Evolutionary conservation across 1,284 basidiomycete genomes (phyloP), one percentile per base, ranked within the genome.

Genomic region (Flammula alnicola): DNA sequence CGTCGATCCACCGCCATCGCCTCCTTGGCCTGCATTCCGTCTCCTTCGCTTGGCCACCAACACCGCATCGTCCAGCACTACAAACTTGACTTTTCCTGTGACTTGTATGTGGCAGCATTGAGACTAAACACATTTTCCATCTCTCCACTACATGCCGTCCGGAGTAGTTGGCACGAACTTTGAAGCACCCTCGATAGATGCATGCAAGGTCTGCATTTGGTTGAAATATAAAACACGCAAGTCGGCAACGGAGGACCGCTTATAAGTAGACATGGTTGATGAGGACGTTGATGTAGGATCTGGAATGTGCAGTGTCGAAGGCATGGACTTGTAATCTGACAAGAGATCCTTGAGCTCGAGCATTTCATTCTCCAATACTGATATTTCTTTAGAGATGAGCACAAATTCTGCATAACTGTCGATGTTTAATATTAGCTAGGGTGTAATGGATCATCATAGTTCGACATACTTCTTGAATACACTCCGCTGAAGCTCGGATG

Each of bases 341-440:
- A 99, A 77, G 3, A 91, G 82, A 52, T 96, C 93, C 66, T 98
- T 98, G 66, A 99, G 84, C 65, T 98, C 95, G 29, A 98, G 81
- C 91, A 98, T 93, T 67, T 98, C 95, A 65, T 96, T 98, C 74
- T 99, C 96, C 9, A 99, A 80, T 0, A 91, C 90, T 5, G 92
- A 90, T 38, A 99, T 96, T 71, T 99, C 97, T 64, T 98, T 99
- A 6, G 95, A 97, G 37, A 99, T 93, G 37, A 89, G 80, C 39
- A 99, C 93, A 64, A 99, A 98, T 64, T 98, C 94, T 31, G 93
- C 88, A 64, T 98, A 99, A 70, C 93, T 95, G 60, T 22, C 50
- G 33, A 27, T 23, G 52, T 44, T 39, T 14, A 30, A 29, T 9
- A 14, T 35, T 14, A n/a, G 17, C 17, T 6, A 11, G 25, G 36